phyloP scores from a whole-genome alignment of 139 green algal genomes.

The Pedinophyceae sp. region DNA sequence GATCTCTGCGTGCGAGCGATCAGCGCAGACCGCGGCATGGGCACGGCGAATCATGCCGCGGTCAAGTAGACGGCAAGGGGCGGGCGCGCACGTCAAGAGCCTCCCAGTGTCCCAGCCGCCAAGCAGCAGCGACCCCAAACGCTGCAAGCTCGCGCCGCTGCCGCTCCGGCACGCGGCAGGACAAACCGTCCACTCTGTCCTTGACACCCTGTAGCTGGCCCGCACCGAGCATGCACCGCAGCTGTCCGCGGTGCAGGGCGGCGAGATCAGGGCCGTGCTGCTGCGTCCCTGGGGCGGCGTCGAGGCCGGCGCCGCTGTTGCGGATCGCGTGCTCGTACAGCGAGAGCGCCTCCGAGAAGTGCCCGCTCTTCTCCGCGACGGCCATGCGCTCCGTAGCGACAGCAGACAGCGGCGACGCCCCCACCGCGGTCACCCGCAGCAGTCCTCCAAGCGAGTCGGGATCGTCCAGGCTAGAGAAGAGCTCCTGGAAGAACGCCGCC shows the following conservation, averaged over 20 bases:
- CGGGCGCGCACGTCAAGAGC: conserved; percentile 42
- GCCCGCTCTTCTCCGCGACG: conserved; percentile 66
- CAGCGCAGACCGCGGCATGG: too few relatives aligned
- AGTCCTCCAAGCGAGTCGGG: conserved; percentile 70
- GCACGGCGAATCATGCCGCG: too few relatives aligned
- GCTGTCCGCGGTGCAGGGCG: conserved; percentile 26
- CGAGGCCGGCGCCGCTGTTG: background rate
- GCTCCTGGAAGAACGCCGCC: conserved; percentile 68
- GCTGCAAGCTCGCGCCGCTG: conserved; percentile 34
- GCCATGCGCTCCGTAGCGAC: conserved; percentile 40
- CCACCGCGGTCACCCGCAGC: conserved; percentile 41
- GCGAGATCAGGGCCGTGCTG: conserved; percentile 8
- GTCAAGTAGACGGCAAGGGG: too few relatives aligned
- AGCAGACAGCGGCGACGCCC: conserved; percentile 6
- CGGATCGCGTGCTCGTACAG: conserved; percentile 59
- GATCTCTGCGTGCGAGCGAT: too few relatives aligned
- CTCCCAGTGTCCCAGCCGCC: conserved; percentile 72
- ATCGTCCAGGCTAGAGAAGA: conserved; percentile 81
- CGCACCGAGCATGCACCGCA: conserved; percentile 48
- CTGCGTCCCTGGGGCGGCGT: background rate
- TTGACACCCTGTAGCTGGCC: conserved; percentile 66
- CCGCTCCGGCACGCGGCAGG: background rate
- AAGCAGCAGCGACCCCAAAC: conserved; percentile 55
- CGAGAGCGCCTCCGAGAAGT: conserved; percentile 66
- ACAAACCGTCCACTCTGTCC: conserved; percentile 40